Percentiles rank a stretch among this genome's conserved stretches.
Evolutionary conservation across 331 rosid species (phyloP).

Genomic region (Pyrus hybrid): DNA sequence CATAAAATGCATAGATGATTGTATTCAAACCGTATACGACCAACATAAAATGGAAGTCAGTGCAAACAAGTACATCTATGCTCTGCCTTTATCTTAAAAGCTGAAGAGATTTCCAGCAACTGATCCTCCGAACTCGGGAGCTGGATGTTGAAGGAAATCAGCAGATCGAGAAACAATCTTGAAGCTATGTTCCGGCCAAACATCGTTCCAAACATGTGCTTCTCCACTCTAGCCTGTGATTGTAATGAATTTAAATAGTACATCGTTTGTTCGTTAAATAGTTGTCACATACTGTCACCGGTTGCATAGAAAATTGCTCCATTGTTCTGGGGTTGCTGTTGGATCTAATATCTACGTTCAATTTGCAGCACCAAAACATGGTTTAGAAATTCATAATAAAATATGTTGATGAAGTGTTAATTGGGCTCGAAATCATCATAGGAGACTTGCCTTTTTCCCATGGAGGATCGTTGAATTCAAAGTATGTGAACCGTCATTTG

Average conservation of each 20-base stretch:
- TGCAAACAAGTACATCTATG: not conserved
- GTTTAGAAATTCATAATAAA: not conserved
- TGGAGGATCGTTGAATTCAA: not conserved
- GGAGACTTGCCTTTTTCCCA: not conserved
- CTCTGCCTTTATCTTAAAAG: too few relatives aligned
- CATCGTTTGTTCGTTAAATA: fast-evolving
- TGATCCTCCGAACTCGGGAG: not conserved
- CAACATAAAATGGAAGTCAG: not conserved
- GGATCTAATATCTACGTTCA: not conserved
- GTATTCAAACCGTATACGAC: not conserved
- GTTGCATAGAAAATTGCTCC: not conserved
- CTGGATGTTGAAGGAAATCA: not conserved
- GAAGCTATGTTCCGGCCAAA: not conserved
- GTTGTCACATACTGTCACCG: not conserved
- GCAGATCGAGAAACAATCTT: not conserved
- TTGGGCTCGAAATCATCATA: not conserved
- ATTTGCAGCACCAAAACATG: not conserved
- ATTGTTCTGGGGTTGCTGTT: not conserved
- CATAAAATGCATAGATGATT: not conserved
- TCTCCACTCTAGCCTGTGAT: too few relatives aligned
- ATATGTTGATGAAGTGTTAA: not conserved
- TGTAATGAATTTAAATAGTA: too few relatives aligned
- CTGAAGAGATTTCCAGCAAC: too few relatives aligned
- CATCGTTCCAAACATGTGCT: not conserved
- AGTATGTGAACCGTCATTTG: not conserved